Base-by-base conservation (phyloP, 108 stramenopile species). In the Cyclotella choctawhatcheeana region DNA sequence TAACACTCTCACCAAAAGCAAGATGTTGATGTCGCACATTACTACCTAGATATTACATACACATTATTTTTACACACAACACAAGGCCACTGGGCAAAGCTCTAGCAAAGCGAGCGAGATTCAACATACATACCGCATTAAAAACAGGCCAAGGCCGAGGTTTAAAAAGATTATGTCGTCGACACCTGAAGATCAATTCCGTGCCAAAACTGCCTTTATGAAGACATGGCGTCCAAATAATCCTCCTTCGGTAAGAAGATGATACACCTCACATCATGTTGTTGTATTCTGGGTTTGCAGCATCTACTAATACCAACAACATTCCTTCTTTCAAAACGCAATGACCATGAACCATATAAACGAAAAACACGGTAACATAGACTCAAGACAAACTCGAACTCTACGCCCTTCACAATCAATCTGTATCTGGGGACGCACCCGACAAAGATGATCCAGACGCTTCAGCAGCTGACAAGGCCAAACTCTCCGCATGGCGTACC, bases 361-460 rank as follows among this genome's bases (percentile, higher is more conserved):
- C 21, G 44, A 44, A 6, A 12, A 8, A 40, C 12, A 6, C 6
- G 12, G 53, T 67, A 16, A 76, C 32, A 31, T 33, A 89, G 86
- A 95, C 92, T 66, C 86, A 89, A 21, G 90, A 95, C 71, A 79
- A 86, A 21, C 75, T 95, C 67, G 94, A 95, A 76, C 79, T 95
- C 2, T 95, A 93, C 69, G 94, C 94, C n/a, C 85, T 92, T 33
- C 94, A 95, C 89, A 95, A 95, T 58, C 91, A 92, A 69, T 84
- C 90, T 0, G 87, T 90, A 4, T 77, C 74, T 30, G 89, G 90
- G 17, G 94, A 95, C 67, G 91, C 91, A 22, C 91, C 91, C 44
- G 25, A 58, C 45, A 29, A 56, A 56, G 29, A 53, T 48, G 54
- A 75, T 67, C 40, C 56, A 66, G 25, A 56, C 52, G 48, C 64